Evolutionary conservation across 306 rosid genomes (phyloP).

Genomic region (Cucumis melo): DNA sequence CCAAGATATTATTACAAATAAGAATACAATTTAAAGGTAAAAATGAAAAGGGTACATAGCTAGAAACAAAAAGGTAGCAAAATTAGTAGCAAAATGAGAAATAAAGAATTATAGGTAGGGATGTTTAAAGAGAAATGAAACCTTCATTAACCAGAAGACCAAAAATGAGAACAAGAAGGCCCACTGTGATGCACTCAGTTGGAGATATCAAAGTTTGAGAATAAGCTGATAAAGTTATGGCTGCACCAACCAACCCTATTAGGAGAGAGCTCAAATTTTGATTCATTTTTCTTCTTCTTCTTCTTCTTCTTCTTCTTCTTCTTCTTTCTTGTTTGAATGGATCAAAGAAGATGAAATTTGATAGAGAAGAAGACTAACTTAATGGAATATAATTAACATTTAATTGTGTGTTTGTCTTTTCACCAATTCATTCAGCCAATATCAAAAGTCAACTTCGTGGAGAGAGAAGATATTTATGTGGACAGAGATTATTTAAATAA

Average conservation of each 20-base stretch:
- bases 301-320: background rate
- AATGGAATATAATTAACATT: background rate
- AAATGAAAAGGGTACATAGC: too few relatives aligned
- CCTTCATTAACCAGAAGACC: conserved; percentile 75
- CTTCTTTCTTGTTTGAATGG: background rate
- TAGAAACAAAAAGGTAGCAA: too few relatives aligned
- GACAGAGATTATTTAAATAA: background rate
- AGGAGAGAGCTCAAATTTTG: conserved; percentile 31
- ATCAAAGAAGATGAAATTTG: background rate
- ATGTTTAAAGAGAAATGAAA: conserved; percentile 32
- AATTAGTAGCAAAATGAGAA: background rate
- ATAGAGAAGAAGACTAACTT: background rate
- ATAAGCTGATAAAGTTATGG: conserved; percentile 47
- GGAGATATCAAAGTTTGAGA: conserved; percentile 50
- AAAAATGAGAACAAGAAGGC: conserved; percentile 57
- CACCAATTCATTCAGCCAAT: background rate
- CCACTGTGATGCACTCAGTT: conserved; percentile 41
- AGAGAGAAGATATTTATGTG: background rate
- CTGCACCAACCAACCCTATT: conserved; percentile 68
- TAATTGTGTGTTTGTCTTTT: background rate
- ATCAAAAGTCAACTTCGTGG: background rate
- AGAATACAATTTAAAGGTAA: too few relatives aligned
- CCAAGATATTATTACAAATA: background rate
- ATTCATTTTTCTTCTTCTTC: conserved; percentile 23
- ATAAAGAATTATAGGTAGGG: background rate